Conservation (phyloP, 495 filamentous ascomycete species). For the Neurospora terricola region DNA sequence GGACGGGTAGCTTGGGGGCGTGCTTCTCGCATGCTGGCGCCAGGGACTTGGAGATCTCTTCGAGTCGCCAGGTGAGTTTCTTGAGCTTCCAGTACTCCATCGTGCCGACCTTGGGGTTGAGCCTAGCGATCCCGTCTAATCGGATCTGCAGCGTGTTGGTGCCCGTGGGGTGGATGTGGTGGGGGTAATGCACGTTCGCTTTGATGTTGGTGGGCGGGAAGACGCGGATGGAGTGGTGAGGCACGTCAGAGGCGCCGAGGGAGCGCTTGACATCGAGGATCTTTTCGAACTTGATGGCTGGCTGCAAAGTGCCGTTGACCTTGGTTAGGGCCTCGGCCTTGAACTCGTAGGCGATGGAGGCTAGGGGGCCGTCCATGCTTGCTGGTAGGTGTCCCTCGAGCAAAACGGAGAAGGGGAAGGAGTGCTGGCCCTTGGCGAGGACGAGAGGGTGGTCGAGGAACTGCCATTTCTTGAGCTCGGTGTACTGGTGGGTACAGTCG, state of each 20-base stretch:
- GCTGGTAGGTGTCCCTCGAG: constrained; percentile 81
- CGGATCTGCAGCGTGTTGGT: constrained; percentile 69
- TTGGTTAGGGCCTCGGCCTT: constrained; percentile 62
- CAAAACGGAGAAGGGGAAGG: constrained; percentile 86
- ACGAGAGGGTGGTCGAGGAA: constrained; percentile 59
- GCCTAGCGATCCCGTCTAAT: constrained; percentile 67
- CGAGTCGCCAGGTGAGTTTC: constrained; percentile 86
- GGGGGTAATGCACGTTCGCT: constrained; percentile 66
- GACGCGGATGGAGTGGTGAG: constrained; percentile 76
- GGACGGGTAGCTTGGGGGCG: constrained; percentile 43
- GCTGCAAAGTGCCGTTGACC: constrained; percentile 18
- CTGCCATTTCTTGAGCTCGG: constrained; percentile 66
- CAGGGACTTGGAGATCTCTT: constrained; percentile 71
- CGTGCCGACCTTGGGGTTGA: constrained; percentile 39
- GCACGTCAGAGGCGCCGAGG: constrained; percentile 45
- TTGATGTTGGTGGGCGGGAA: constrained; percentile 94
- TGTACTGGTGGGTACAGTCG: constrained; percentile 59
- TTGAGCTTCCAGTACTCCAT: constrained; percentile 75
- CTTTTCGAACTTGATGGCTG: constrained; percentile 48
- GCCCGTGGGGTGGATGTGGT: constrained; percentile 80
- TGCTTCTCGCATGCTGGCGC: constrained; percentile 78
- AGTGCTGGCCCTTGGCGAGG: constrained; percentile 55
- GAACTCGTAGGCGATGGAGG: constrained; percentile 69
- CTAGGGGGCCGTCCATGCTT: constrained; percentile 62
- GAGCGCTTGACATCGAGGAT: constrained; percentile 65